Percentiles rank a stretch among this genome's conserved stretches.
Conservation (phyloP, 441 rosid species). For the Populus trichocarpa region DNA sequence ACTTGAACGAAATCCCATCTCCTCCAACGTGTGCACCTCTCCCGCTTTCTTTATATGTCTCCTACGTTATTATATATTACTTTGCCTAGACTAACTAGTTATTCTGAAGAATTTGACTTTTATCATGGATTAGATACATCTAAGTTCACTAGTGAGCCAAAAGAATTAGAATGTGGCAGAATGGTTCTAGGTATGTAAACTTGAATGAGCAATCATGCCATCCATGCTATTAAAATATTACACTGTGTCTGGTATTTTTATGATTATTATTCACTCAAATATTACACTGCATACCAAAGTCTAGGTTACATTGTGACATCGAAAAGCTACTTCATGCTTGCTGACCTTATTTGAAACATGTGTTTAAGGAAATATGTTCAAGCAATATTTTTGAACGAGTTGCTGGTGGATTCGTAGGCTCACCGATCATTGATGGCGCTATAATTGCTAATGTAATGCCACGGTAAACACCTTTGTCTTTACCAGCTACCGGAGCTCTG, state of each 20-base stretch:
- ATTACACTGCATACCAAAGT: background rate
- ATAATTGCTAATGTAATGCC: no score
- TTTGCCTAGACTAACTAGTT: slow-evolving; percentile 15
- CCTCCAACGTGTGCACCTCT: slow-evolving; percentile 1
- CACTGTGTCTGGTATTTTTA: background rate
- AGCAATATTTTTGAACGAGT: background rate
- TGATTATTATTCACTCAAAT: background rate
- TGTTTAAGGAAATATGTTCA: no score
- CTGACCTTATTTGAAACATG: background rate
- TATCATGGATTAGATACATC: slow-evolving; percentile 11
- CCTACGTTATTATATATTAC: background rate
- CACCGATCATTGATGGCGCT: no score
- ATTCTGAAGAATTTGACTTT: slow-evolving; percentile 1
- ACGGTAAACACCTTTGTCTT: no score
- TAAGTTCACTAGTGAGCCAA: slow-evolving; percentile 1
- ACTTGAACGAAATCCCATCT: background rate
- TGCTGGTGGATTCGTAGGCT: background rate
- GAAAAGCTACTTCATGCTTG: background rate
- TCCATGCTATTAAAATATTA: background rate
- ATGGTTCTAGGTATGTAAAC: background rate
- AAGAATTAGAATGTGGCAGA: background rate
- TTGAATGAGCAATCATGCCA: background rate
- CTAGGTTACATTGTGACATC: no score
- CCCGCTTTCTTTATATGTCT: background rate
- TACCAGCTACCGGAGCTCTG: no score